Percentiles rank a stretch among this genome's conserved stretches.
Conservation (phyloP, 75 land plant genomes). For the Picea glauca region DNA sequence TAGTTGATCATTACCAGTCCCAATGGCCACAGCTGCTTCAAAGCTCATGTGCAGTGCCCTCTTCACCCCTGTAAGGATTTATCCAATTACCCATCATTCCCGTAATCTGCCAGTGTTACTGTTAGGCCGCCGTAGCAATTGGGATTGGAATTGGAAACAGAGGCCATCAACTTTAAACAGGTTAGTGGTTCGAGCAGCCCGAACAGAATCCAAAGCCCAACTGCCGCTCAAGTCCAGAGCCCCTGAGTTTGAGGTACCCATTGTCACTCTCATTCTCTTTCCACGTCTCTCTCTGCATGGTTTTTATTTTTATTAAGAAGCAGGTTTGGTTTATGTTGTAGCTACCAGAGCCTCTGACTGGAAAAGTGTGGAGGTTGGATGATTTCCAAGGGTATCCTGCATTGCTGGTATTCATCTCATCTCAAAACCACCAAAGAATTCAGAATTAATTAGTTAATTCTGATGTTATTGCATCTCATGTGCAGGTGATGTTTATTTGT, state of each 20-base stretch:
- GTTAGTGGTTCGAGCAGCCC: slow-evolving; percentile 3
- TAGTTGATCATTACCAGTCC: too few relatives aligned
- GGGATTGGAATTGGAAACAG: too few relatives aligned
- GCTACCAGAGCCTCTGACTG: slow-evolving; percentile 87
- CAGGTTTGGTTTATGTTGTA: slow-evolving; percentile 9
- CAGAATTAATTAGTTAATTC: neutral
- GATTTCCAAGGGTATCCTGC: slow-evolving; percentile 77
- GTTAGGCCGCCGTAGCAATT: too few relatives aligned
- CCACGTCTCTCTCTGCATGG: neutral
- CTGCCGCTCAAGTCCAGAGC: slow-evolving; percentile 8
- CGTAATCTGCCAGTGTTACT: too few relatives aligned
- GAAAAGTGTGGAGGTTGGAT: slow-evolving; percentile 70
- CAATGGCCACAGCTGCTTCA: too few relatives aligned
- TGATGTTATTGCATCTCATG: neutral
- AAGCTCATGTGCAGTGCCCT: too few relatives aligned
- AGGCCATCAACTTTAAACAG: neutral
- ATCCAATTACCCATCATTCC: too few relatives aligned
- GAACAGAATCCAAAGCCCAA: slow-evolving; percentile 4
- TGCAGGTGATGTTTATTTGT: slow-evolving; percentile 54
- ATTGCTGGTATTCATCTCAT: slow-evolving; percentile 40
- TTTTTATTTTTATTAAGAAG: neutral
- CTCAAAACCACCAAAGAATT: neutral
- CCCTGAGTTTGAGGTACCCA: slow-evolving; percentile 1
- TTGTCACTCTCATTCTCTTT: neutral
- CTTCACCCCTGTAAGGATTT: too few relatives aligned